Evolutionary conservation across 306 rosid genomes (phyloP), one percentile per base, ranked within the genome.

Genomic region (Begonia loranthoides): DNA sequence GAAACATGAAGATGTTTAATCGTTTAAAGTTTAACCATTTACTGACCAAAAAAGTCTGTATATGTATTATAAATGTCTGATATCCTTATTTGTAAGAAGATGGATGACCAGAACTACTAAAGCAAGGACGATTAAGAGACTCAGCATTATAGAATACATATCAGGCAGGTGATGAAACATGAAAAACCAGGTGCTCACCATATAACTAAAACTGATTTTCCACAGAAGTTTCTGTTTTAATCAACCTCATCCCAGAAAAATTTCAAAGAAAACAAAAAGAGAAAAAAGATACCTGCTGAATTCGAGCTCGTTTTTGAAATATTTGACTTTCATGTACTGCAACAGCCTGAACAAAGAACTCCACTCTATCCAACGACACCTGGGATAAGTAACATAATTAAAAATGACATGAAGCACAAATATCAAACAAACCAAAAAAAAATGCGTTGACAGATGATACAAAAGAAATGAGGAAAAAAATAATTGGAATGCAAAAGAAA

Each of bases 291-390:
- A 92, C 99, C 99, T 78, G 94, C 62, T 92, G 84, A 62, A 80
- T 33, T 46, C 86, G 76, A 46, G 82, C 87, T 69, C 99, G 78
- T 79, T 87, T 92, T 71, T 80, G 94, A 67, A 92, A 92, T 60
- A 92, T 92, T 45, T 58, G 79, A 66, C 83, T 96, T 64, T 92
- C 99, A 41, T 72, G 81, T 49, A 84, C 65, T 63, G 96, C 99
- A 54, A 92, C 81, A 51, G 96, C 94, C 73, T 86, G 99, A 71
- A 92, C 87, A 63, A 92, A 92, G 52, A 73, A 84, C 62, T 92
- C 96, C 60, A 92, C 99, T 59, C 70, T 60, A 38, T 61, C 73
- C 74, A 92, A 73, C 70, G 81, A 71, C 44, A 87, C 82, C 99
- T 92, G 82, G 76, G 49, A 54, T 39, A 51, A 58, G 56, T 36